phyloP scores from a whole-genome alignment of 2,329 filamentous ascomycete genomes.

The Fusarium sp. region DNA sequence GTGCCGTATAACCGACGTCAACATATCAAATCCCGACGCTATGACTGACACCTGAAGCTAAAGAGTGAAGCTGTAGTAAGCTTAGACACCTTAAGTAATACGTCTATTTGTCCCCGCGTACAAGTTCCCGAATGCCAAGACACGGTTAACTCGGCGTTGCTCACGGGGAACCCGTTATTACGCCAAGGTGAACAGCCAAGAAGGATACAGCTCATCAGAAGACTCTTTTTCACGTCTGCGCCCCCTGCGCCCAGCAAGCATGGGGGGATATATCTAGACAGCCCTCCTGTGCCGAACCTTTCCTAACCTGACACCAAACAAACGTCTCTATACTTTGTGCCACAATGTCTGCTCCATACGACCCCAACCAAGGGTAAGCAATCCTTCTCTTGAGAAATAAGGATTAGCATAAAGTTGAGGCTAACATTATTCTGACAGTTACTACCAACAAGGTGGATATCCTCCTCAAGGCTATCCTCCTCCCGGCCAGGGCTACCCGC shows the following conservation, averaged over 20 bases:
- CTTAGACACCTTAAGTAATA: neutral
- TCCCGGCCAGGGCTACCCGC: conserved; percentile 44
- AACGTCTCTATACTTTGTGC: neutral
- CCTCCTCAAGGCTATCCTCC: conserved; percentile 50
- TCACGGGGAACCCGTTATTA: conserved; percentile 30
- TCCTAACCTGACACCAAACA: neutral
- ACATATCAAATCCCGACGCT: neutral
- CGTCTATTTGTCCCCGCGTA: neutral
- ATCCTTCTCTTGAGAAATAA: too few relatives aligned
- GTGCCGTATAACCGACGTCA: conserved; percentile 10
- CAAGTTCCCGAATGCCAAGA: conserved; percentile 23
- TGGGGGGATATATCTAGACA: conserved; percentile 25
- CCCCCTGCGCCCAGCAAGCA: conserved; percentile 2
- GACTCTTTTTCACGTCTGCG: neutral
- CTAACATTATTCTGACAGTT: conserved; percentile 27
- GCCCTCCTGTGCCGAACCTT: neutral
- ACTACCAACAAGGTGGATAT: conserved; percentile 36
- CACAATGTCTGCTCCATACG: conserved; percentile 41
- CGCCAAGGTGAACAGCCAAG: conserved; percentile 42
- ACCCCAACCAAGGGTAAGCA: conserved; percentile 34
- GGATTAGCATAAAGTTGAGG: neutral
- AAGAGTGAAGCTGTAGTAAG: conserved; percentile 1
- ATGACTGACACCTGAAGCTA: neutral
- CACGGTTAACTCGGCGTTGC: conserved; percentile 40
- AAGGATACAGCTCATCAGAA: conserved; percentile 35